A percentile compares a stretch with the other conserved stretches of the same genome.
phyloP scores from a whole-genome alignment of 1,284 basidiomycete species.

The Puccinia horiana region DNA sequence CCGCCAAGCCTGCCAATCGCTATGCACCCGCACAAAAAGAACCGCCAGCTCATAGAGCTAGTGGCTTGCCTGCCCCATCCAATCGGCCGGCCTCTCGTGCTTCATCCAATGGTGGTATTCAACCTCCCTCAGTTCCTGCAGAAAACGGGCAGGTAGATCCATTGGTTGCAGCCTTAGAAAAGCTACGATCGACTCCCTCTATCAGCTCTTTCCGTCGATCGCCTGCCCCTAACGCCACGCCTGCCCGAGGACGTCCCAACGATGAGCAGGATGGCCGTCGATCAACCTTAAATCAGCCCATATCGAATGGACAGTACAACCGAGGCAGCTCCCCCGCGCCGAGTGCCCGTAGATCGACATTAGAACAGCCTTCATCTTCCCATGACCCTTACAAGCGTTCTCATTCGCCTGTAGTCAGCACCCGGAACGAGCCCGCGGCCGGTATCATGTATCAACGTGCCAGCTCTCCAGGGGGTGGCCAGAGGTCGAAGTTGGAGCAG shows the following conservation, averaged over 20 bases:
- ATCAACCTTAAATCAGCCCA: slow-evolving; percentile 5
- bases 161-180: slow-evolving; percentile 45
- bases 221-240: slow-evolving; percentile 31
- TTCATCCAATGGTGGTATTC: slow-evolving; percentile 20
- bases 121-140: slow-evolving; percentile 42
- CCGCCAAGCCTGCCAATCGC: slow-evolving; percentile 37
- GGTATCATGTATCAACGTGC: slow-evolving; percentile 13
- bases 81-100: slow-evolving; percentile 29
- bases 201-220: slow-evolving; percentile 37
- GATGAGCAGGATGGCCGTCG: slow-evolving; percentile 23
- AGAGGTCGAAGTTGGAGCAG: neutral
- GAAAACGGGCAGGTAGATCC: slow-evolving; percentile 44
- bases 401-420: slow-evolving; percentile 9
- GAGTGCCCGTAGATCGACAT: neutral
- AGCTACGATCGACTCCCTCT: slow-evolving; percentile 46
- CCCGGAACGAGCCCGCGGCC: neutral
- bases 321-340: slow-evolving; percentile 46
- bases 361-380: slow-evolving; percentile 9
- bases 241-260: neutral
- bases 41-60: neutral
- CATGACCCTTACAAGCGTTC: slow-evolving; percentile 28
- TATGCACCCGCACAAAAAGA: slow-evolving; percentile 8
- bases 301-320: slow-evolving; percentile 6
- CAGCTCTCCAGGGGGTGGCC: neutral
- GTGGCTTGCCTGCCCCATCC: slow-evolving; percentile 36